Base-by-base conservation (phyloP, 495 filamentous ascomycete genomes). In the Penicillium psychrofluorescens region DNA sequence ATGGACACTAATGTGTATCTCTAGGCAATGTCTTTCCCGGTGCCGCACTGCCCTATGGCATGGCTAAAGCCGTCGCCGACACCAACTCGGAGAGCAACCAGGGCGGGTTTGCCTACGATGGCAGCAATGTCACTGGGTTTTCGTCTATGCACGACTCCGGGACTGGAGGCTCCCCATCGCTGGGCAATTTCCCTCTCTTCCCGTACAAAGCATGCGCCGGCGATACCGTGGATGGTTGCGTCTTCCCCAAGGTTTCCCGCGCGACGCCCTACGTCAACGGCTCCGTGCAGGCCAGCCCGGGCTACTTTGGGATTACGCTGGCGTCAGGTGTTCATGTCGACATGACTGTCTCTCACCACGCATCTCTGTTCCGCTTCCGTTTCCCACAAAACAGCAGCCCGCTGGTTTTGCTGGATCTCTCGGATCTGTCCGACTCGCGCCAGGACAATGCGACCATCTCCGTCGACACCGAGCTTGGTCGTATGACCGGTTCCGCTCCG, bases 61-160 rank as follows among this genome's bases (percentile, higher is more conserved):
- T 90, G 78, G 84, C 84, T 45, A 90, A 90, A 61, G 84, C 86
- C 31, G 84, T 86, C 7, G 79, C 86, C 28, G 86, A 90, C 60
- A 84, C 80, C 12, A 75, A 79, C 46, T 79, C 75, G 28, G 70
- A 67, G 35, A 64, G 47, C 40, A 86, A 83, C 48, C 84, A 88
- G 54, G 85, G 85, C 12, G 86, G 86, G 5, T 90, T 88, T 53
- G 75, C 84, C 3, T 71, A 79, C 9, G 85, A 89, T 49, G 77
- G 75, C 14, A 71, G 71, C 34, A 78, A 71, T 33, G 73, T 90
- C 43, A 83, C 76, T n/a, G 85, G 81, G 4, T 88, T 88, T 55
- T 82, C 78, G 12, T 72, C 83, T 62, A 76, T 87, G 68, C 85
- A 90, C 51, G 85, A 88, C 57, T 80, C 74, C 14, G 84, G 83